Evolutionary conservation across 345 rosid genomes (phyloP).

Genomic region (Arabis hirsuta): DNA sequence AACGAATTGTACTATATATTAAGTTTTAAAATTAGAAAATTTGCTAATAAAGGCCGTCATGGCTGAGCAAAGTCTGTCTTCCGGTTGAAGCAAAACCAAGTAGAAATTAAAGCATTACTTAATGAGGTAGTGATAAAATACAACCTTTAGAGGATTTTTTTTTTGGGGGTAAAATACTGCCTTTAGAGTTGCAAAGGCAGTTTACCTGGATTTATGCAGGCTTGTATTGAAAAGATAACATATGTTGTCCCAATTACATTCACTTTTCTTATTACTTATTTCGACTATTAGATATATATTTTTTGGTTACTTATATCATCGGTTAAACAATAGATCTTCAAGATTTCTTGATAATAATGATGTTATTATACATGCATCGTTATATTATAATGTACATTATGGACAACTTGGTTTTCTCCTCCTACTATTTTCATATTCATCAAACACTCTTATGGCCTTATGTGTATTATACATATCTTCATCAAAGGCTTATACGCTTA

Average conservation of each 20-base stretch:
- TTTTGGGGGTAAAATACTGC: too few relatives aligned
- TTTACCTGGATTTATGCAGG: conserved; percentile 39
- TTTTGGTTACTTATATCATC: conserved; percentile 29
- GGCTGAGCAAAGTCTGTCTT: conserved; percentile 38
- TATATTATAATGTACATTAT: not conserved
- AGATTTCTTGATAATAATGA: conserved; percentile 43
- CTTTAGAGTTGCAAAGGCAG: conserved; percentile 41
- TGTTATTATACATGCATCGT: conserved; percentile 43
- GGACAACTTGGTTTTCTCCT: conserved; percentile 35
- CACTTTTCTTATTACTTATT: conserved; percentile 17
- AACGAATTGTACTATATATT: conserved; percentile 28
- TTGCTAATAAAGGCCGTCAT: conserved; percentile 33
- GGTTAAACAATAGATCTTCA: conserved; percentile 38
- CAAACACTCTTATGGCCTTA: not conserved
- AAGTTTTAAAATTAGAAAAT: not conserved
- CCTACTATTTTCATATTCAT: conserved; percentile 16
- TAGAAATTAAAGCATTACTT: conserved; percentile 24
- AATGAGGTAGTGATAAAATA: conserved; percentile 15
- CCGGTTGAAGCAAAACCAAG: conserved; percentile 35
- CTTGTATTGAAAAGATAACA: conserved; percentile 46
- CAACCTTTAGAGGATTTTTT: not conserved
- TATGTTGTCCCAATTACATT: conserved; percentile 28
- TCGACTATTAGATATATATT: not conserved
- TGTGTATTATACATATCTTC: not conserved
- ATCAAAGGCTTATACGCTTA: too few relatives aligned